These are phyloP conservation scores for Puccinia brachypodii DNA, from an alignment of 1,284 basidiomycete genomes.

Conservation along the genomic window DNA sequence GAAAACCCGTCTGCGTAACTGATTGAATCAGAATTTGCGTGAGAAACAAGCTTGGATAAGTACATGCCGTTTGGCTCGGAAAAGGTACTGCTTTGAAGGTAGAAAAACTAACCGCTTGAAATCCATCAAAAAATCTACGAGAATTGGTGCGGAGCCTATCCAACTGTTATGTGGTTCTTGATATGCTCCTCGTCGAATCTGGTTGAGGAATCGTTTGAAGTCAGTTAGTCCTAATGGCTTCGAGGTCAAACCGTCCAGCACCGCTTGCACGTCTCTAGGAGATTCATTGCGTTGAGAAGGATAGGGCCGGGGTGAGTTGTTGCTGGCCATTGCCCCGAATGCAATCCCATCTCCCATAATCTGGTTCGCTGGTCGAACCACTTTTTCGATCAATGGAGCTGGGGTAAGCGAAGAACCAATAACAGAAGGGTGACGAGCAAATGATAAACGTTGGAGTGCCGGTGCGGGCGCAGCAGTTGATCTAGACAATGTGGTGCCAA, in stretches of 20 bases:
- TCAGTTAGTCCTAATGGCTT: conserved; percentile 20
- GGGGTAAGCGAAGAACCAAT: conserved; percentile 18
- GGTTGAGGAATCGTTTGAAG: conserved; percentile 26
- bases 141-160: conserved; percentile 3
- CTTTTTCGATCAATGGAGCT: conserved; percentile 15
- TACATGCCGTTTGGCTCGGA: background rate
- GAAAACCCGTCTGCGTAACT: conserved; percentile 36
- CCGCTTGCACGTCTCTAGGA: conserved; percentile 18
- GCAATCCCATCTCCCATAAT: background rate
- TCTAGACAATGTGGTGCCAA: conserved; percentile 9
- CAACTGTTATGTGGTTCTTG: conserved; percentile 15
- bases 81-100: background rate
- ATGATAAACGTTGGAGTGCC: conserved; percentile 27
- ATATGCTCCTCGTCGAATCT: background rate
- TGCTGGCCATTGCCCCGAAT: conserved; percentile 9
- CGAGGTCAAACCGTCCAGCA: conserved; percentile 28
- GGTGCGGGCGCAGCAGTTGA: conserved; percentile 8
- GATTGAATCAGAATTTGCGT: background rate
- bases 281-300: background rate
- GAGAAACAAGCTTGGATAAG: background rate
- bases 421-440: conserved; percentile 46
- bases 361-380: conserved; percentile 6
- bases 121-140: conserved; percentile 41
- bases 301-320: background rate
- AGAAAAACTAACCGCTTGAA: conserved; percentile 15